Percentiles rank a stretch among this genome's conserved stretches.
Conservation (phyloP, 208 protist species). For the Crithidia fasciculata region DNA sequence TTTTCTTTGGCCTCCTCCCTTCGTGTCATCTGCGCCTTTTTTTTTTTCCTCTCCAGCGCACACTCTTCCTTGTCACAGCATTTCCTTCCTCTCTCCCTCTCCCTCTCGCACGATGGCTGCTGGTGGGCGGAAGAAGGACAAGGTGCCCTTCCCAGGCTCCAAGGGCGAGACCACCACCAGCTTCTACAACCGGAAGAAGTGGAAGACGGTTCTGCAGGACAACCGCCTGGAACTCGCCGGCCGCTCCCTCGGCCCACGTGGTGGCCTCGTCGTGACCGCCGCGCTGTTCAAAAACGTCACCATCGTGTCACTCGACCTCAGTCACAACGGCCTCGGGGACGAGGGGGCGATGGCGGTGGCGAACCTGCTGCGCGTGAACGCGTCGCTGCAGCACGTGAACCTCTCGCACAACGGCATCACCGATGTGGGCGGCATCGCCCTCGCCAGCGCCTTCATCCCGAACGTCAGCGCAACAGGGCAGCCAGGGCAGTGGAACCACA, state of each 20-base stretch:
- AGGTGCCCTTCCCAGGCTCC: constrained; percentile 75
- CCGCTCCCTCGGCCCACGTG: constrained; percentile 56
- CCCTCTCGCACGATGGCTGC: constrained; percentile 3
- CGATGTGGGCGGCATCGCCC: constrained; percentile 83
- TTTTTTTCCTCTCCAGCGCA: background rate
- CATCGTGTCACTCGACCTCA: constrained; percentile 66
- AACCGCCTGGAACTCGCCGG: constrained; percentile 62
- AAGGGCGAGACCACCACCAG: constrained; percentile 76
- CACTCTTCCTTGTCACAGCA: background rate
- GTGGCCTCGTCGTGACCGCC: constrained; percentile 67
- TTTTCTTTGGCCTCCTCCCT: too few relatives aligned
- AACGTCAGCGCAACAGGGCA: constrained; percentile 80
- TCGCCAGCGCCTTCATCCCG: constrained; percentile 86
- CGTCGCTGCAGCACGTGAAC: constrained; percentile 68
- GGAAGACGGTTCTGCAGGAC: constrained; percentile 61
- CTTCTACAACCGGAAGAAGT: constrained; percentile 85
- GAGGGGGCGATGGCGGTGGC: constrained; percentile 74
- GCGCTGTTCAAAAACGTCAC: constrained; percentile 72
- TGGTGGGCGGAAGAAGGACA: constrained; percentile 56
- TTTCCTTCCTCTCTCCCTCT: background rate
- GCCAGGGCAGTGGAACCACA: constrained; percentile 87
- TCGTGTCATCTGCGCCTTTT: background rate
- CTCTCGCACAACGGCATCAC: constrained; percentile 81
- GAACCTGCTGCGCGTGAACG: constrained; percentile 71
- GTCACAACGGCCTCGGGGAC: constrained; percentile 78